Evolutionary conservation across 1,139 yeast species (phyloP), one percentile per base, ranked within the genome.

Genomic region (Lodderomyces pseudojiufengensis): DNA sequence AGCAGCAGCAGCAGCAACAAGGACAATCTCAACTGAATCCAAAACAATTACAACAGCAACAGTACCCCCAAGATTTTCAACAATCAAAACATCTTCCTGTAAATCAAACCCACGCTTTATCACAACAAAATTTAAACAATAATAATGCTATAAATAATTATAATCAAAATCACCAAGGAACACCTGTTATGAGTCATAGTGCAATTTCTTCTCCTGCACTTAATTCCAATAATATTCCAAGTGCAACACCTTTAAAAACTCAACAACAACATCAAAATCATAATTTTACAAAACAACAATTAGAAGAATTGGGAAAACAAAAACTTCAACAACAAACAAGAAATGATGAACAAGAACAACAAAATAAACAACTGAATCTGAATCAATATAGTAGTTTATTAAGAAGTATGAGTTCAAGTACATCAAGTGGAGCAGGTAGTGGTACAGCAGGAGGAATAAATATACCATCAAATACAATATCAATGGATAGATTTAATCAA

Each of bases 401-500:
- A n/a, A 32, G 36, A 24, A 38, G 33, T 24, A 31, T 37, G 32
- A 37, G 38, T 11, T 33, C 40, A 11, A 22, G 34, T 23, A 33
- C 29, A 3, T 30, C 43, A 2, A 35, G 40, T 24, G 42, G 40
- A 9, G 38, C 40, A 9, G 41, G 36, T n/a, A 26, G 41, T 16
- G 42, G 42, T 12, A 31, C 39, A 1, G 38, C 37, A 9, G 33
- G 29, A 13, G 33, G 33, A 4, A 28, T 35, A 3, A 35, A 27
- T 24, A 14, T 27, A 3, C 40, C 31, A 13, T 28, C 26, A 3
- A 37, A 33, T 11, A 63, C 70, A 1, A 66, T 65, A 10, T 64
- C 72, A 0, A 55, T 65, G 27, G 73, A 69, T 39, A 56, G 61
- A 26, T 69, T 66, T 51, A 66, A 65, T 42, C 69, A 64, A 36